Percentiles rank a stretch among this genome's conserved stretches.
These are phyloP conservation scores for Globisporangium sylvaticum DNA, from an alignment of 352 stramenopile genomes.

Conservation along the genomic window DNA sequence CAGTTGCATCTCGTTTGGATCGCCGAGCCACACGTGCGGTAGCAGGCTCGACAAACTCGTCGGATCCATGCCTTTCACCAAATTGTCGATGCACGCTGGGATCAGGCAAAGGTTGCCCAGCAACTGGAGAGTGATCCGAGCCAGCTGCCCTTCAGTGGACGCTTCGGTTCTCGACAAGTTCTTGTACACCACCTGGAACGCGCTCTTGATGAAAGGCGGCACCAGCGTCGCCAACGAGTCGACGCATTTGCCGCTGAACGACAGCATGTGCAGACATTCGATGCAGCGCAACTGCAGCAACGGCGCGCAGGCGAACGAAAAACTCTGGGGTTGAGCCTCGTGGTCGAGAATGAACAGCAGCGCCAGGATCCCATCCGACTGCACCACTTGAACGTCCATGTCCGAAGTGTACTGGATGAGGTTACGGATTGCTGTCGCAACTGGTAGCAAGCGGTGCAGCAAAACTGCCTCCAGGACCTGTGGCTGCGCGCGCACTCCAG, in stretches of 20 bases:
- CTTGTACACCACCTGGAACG: slow-evolving; percentile 83
- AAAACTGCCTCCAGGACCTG: slow-evolving; percentile 63
- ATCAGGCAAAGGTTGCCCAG: slow-evolving; percentile 84
- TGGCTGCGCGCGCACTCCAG: slow-evolving; percentile 64
- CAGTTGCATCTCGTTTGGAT: slow-evolving; percentile 80
- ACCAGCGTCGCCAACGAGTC: slow-evolving; percentile 69
- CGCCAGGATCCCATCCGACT: slow-evolving; percentile 67
- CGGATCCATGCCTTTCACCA: slow-evolving; percentile 86
- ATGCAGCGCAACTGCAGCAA: slow-evolving; percentile 82
- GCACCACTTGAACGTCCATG: slow-evolving; percentile 82
- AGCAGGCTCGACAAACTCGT: slow-evolving; percentile 63
- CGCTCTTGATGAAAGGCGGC: slow-evolving; percentile 82
- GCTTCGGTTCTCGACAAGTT: slow-evolving; percentile 73
- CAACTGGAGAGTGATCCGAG: slow-evolving; percentile 75
- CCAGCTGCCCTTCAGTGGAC: slow-evolving; percentile 77
- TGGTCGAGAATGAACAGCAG: slow-evolving; percentile 79
- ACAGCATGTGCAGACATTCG: slow-evolving; percentile 85
- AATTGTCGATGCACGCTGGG: slow-evolving; percentile 81
- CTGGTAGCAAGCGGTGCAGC: slow-evolving; percentile 65
- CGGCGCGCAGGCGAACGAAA: slow-evolving; percentile 71
- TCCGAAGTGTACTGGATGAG: slow-evolving; percentile 76
- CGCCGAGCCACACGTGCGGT: slow-evolving; percentile 71
- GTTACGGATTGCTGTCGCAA: slow-evolving; percentile 76
- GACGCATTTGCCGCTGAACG: slow-evolving; percentile 80
- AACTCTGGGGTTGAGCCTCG: slow-evolving; percentile 73